Conservation (phyloP, 805 yeast species). For the Starmerella gropengiesseri region DNA sequence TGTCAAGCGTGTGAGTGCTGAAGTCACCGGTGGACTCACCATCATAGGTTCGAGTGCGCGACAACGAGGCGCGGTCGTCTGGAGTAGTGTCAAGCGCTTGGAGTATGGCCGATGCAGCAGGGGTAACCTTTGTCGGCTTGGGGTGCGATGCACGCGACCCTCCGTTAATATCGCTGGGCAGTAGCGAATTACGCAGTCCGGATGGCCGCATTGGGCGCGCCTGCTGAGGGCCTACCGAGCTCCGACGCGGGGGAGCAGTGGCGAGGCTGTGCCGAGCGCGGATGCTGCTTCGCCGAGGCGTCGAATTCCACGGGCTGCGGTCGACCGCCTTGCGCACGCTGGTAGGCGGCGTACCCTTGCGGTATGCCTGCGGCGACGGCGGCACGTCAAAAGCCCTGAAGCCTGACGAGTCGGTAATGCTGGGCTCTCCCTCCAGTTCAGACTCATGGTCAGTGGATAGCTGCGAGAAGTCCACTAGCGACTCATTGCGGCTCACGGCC, state of each 20-base stretch:
- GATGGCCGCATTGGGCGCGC: constrained; percentile 2
- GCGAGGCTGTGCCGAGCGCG: constrained; percentile 11
- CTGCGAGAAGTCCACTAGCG: constrained; percentile 22
- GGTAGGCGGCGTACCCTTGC: constrained; percentile 14
- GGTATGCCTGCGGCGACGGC: constrained; percentile 13
- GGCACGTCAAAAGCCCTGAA: constrained; percentile 9
- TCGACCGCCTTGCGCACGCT: constrained; percentile 1
- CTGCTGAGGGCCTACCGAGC: background rate
- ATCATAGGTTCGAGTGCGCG: too few species aligned
- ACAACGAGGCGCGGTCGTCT: background rate
- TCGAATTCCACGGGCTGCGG: constrained; percentile 13
- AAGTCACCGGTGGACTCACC: too few species aligned
- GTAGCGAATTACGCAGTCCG: constrained; percentile 4
- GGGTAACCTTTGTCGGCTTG: constrained; percentile 5
- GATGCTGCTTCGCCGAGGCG: constrained; percentile 7
- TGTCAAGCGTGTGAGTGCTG: too few species aligned
- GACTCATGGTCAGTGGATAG: constrained; percentile 6
- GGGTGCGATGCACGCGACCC: background rate
- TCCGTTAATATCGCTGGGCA: background rate
- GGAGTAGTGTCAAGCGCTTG: background rate
- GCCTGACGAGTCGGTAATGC: background rate
- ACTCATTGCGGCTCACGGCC: constrained; percentile 25
- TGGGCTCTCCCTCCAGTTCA: background rate
- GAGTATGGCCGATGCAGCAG: constrained; percentile 7
- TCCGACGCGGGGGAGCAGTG: background rate